Evolutionary conservation across 768 basidiomycete genomes (phyloP).

Genomic region (Leccinum subgranulosum): DNA sequence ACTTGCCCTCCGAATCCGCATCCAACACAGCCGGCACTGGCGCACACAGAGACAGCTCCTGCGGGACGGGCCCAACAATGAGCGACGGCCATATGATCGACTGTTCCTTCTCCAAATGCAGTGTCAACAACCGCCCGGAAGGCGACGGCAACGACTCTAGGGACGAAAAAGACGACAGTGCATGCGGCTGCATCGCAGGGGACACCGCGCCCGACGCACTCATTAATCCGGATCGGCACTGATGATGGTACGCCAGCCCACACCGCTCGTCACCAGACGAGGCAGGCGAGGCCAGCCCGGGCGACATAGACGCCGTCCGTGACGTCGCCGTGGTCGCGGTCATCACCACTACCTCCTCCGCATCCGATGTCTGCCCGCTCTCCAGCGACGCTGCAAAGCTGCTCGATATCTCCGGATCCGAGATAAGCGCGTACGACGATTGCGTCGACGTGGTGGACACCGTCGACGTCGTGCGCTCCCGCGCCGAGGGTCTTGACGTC

Average conservation of each 20-base stretch:
- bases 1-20: conserved; percentile 51
- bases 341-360: conserved; percentile 49
- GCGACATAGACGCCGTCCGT: conserved; percentile 34
- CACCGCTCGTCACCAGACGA: conserved; percentile 54
- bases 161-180: conserved; percentile 72
- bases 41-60: conserved; percentile 50
- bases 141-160: conserved; percentile 49
- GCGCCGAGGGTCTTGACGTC: conserved; percentile 43
- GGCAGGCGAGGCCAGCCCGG: conserved; percentile 60
- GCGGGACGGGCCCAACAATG: conserved; percentile 69
- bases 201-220: conserved; percentile 53
- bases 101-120: conserved; percentile 78
- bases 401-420: conserved; percentile 83
- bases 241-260: conserved; percentile 12
- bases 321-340: background rate
- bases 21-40: conserved; percentile 53
- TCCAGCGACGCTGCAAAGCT: conserved; percentile 82
- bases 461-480: conserved; percentile 75
- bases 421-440: conserved; percentile 78
- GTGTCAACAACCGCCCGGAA: conserved; percentile 67
- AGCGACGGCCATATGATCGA: conserved; percentile 82
- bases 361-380: conserved; percentile 68
- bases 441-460: conserved; percentile 73
- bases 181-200: conserved; percentile 52
- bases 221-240: conserved; percentile 1